Percentiles rank a stretch among this genome's conserved stretches.
Conservation (phyloP, 2,329 filamentous ascomycete species). For the Phyllosticta citriasiana region DNA sequence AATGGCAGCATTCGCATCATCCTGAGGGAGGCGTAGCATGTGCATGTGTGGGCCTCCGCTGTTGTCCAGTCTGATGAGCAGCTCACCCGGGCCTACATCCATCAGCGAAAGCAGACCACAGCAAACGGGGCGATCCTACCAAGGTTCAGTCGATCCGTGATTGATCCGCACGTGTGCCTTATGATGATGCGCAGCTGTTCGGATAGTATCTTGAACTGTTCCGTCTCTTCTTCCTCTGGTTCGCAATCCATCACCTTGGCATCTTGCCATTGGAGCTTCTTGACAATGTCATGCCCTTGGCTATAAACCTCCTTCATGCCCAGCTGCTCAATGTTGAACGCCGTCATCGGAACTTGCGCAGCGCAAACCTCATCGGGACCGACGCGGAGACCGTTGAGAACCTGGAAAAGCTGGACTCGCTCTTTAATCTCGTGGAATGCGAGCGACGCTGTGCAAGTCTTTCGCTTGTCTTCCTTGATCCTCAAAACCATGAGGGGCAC, state of each 20-base stretch:
- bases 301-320: conserved; percentile 36
- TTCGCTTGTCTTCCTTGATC: conserved; percentile 49
- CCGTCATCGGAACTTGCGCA: conserved; percentile 56
- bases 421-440: conserved; percentile 67
- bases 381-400: conserved; percentile 63
- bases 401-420: conserved; percentile 58
- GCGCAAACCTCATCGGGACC: conserved; percentile 59
- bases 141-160: conserved; percentile 77
- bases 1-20: conserved; percentile 67
- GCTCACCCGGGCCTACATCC: conserved; percentile 32
- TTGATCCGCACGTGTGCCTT: conserved; percentile 63
- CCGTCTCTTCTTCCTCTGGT: conserved; percentile 41
- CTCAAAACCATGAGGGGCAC: conserved; percentile 61
- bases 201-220: conserved; percentile 55
- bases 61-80: conserved; percentile 36
- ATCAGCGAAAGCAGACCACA: conserved; percentile 10
- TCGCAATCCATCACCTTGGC: conserved; percentile 64
- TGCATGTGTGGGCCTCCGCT: conserved; percentile 26
- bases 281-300: conserved; percentile 30
- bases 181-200: conserved; percentile 66
- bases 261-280: conserved; percentile 51
- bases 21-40: conserved; percentile 55
- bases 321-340: conserved; percentile 53
- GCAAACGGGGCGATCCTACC: conserved; percentile 26
- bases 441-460: conserved; percentile 58